Evolutionary conservation across 2,329 filamentous ascomycete genomes (phyloP).

Genomic region (Pseudocercospora fuligena): DNA sequence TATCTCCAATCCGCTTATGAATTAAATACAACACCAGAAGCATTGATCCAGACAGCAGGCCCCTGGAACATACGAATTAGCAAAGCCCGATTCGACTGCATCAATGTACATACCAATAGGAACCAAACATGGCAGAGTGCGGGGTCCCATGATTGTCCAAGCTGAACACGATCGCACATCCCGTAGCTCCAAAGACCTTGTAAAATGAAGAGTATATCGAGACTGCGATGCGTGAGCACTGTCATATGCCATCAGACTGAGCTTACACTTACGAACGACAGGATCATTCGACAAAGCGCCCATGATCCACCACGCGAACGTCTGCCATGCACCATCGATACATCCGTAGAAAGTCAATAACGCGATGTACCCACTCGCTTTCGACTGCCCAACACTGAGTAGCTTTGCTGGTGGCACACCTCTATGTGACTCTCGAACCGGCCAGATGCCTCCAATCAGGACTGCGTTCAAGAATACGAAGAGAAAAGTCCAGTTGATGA

Average conservation of each 20-base stretch:
- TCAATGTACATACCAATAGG: not conserved
- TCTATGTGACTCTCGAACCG: slow-evolving; percentile 1
- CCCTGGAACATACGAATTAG: not conserved
- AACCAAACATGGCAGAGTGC: not conserved
- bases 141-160: not conserved
- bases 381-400: not conserved
- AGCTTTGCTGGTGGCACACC: slow-evolving; percentile 8
- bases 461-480: slow-evolving; percentile 9
- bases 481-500: slow-evolving; percentile 5
- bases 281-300: slow-evolving; percentile 11
- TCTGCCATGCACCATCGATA: slow-evolving; percentile 13
- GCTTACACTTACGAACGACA: not conserved
- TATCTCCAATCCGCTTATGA: slow-evolving; percentile 1
- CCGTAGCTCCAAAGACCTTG: slow-evolving; percentile 5
- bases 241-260: not conserved
- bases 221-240: not conserved
- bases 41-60: slow-evolving; percentile 5
- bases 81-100: too few species aligned
- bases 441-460: slow-evolving; percentile 10
- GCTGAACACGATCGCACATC: slow-evolving; percentile 10
- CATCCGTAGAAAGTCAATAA: slow-evolving; percentile 5
- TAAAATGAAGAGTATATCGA: slow-evolving; percentile 10
- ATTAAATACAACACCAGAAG: not conserved
- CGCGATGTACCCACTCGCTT: not conserved
- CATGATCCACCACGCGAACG: slow-evolving; percentile 12